Base-by-base conservation (phyloP, 352 stramenopile genomes). In the Pythium sukuiense region DNA sequence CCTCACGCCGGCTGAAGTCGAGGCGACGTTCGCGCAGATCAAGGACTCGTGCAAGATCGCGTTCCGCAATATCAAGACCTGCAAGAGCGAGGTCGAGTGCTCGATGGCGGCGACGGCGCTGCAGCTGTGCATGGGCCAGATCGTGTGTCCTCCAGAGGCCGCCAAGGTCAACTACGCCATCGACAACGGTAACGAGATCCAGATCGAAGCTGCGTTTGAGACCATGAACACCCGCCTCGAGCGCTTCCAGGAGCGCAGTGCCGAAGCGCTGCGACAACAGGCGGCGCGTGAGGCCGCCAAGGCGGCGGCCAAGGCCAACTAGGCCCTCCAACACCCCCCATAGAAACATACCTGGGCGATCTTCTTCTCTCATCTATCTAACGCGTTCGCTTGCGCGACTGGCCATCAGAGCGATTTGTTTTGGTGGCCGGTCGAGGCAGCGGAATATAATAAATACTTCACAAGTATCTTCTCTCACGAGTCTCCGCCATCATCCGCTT, bases 41-140 rank as follows among this genome's bases (percentile, higher is more conserved):
- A 91, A 96, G 58, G 73, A 87, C 8, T 82, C 80, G 59, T 97
- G 91, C 79, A 80, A 91, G 67, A 80, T 77, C 59, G 91, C 83
- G 67, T 90, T 96, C 68, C 70, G 81, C 29, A 73, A 90, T 55
- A 70, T 97, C 59, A 86, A 83, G 75, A 91, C 70, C 27, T 96
- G 90, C 73, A 70, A 69, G 50, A 83, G 76, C 49, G 85, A 97
- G 62, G 67, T 90, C 55, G 81, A 89, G 59, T 96, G 89, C 67
- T 86, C 86, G 13, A 84, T 93, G 69, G 89, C 90, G 6, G 88
- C 85, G 30, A 91, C 93, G 32, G 88, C 87, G 61, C 79, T 97
- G 14, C 91, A 95, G 61, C 80, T 95, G 20, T 97, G 91, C 74
- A 95, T 97, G 88, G 89, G 82, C 2, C 77, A 80, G 50, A 87